These are phyloP conservation scores for Lepraria neglecta DNA, from an alignment of 495 filamentous ascomycete species.

Conservation along the genomic window DNA sequence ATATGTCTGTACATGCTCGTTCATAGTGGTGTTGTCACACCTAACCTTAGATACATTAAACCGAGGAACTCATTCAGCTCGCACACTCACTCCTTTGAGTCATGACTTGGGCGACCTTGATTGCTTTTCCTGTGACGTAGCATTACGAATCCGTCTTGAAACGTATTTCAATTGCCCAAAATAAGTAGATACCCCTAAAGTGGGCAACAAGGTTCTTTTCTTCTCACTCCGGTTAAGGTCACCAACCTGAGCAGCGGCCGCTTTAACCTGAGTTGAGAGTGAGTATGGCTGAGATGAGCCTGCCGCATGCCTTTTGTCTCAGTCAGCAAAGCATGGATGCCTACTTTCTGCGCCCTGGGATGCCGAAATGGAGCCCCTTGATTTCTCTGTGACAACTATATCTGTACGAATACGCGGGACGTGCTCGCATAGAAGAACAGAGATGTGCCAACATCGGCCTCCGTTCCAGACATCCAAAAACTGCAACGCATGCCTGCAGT, in stretches of 20 bases:
- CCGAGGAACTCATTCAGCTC: too few species aligned
- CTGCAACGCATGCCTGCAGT: too few species aligned
- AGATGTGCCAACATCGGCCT: background rate
- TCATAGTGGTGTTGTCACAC: too few species aligned
- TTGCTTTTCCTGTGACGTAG: too few species aligned
- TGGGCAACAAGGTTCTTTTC: constrained; percentile 2
- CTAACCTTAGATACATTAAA: too few species aligned
- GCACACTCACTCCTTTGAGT: too few species aligned
- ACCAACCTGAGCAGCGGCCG: constrained; percentile 1
- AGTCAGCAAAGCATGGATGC: background rate
- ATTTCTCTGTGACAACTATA: background rate
- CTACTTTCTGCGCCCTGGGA: background rate
- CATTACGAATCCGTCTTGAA: too few species aligned
- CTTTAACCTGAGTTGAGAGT: constrained; percentile 8
- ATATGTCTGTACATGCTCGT: too few species aligned
- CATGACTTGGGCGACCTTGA: too few species aligned
- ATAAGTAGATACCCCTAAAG: background rate
- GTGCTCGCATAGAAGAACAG: background rate
- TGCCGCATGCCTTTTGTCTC: background rate
- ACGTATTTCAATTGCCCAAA: too few species aligned
- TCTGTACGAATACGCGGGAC: background rate
- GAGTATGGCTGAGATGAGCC: background rate
- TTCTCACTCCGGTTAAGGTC: background rate
- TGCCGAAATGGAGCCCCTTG: background rate
- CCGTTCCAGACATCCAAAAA: too few species aligned